Conservation (phyloP, 192 early-diverging fungal genomes). For the Spinellus fusiger region DNA sequence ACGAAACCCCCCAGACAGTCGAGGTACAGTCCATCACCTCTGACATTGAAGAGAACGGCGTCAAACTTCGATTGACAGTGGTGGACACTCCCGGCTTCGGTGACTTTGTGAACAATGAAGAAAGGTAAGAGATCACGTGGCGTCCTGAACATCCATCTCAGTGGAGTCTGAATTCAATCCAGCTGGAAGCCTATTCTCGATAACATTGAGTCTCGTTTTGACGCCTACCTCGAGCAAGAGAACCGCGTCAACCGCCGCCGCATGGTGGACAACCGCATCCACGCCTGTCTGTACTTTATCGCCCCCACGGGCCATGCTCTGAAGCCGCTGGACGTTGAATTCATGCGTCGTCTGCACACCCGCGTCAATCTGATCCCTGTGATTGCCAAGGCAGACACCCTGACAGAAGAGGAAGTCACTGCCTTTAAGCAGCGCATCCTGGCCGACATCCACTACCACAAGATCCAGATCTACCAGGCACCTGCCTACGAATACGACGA, state of each 20-base stretch:
- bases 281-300: conserved; percentile 96
- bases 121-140: conserved; percentile 50
- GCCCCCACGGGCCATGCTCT: conserved; percentile 92
- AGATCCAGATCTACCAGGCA: conserved; percentile 84
- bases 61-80: conserved; percentile 87
- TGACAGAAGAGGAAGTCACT: conserved; percentile 75
- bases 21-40: conserved; percentile 74
- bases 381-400: conserved; percentile 86
- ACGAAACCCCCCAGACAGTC: conserved; percentile 66
- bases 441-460: conserved; percentile 74
- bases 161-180: too few species aligned
- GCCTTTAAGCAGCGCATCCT: conserved; percentile 84
- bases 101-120: conserved; percentile 98
- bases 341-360: conserved; percentile 88
- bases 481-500: conserved; percentile 80
- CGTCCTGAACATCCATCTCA: background rate
- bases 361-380: conserved; percentile 87
- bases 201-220: conserved; percentile 94
- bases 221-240: conserved; percentile 90
- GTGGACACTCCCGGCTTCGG: conserved; percentile 98
- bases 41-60: conserved; percentile 96
- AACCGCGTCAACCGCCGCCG: conserved; percentile 81
- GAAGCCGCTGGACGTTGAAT: conserved; percentile 89
- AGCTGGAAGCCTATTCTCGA: conserved; percentile 97
- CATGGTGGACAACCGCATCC: conserved; percentile 91